A percentile compares a stretch with the other conserved stretches of the same genome.
These are phyloP conservation scores for Trametes elegans DNA, from an alignment of 768 basidiomycete genomes.

Conservation along the genomic window DNA sequence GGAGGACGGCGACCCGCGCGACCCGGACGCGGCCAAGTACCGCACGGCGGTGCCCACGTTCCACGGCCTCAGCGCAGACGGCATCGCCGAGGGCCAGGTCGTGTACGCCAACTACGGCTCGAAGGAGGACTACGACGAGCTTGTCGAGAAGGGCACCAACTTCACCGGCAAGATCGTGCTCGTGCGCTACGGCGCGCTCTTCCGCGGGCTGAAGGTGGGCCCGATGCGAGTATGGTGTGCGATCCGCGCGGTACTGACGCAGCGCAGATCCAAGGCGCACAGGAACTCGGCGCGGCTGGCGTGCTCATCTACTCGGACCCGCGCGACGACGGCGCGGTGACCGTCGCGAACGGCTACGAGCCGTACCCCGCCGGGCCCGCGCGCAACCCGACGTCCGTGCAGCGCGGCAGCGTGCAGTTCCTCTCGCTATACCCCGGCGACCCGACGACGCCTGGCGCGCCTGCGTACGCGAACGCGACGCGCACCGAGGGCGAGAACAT, in stretches of 20 bases:
- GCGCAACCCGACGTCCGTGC: slow-evolving; percentile 79
- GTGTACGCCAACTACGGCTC: slow-evolving; percentile 82
- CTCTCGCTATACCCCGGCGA: slow-evolving; percentile 59
- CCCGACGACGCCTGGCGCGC: slow-evolving; percentile 84
- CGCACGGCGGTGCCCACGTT: slow-evolving; percentile 69
- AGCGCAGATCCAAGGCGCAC: slow-evolving; percentile 69
- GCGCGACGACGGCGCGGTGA: slow-evolving; percentile 80
- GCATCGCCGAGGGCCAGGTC: slow-evolving; percentile 68
- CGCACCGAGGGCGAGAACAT: slow-evolving; percentile 60
- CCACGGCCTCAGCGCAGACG: slow-evolving; percentile 80
- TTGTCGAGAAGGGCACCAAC: slow-evolving; percentile 64
- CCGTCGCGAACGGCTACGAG: slow-evolving; percentile 70
- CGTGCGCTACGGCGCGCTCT: slow-evolving; percentile 71
- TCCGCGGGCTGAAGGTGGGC: slow-evolving; percentile 84
- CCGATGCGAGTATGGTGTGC: no score
- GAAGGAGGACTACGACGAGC: slow-evolving; percentile 68
- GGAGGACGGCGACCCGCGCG: slow-evolving; percentile 70
- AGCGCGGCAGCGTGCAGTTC: slow-evolving; percentile 82
- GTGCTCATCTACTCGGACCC: slow-evolving; percentile 84
- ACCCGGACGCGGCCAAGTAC: slow-evolving; percentile 69
- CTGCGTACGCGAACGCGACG: slow-evolving; percentile 80
- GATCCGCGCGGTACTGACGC: not conserved
- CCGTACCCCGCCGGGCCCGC: slow-evolving; percentile 87
- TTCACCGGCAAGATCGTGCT: slow-evolving; percentile 79
- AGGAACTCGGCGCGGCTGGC: slow-evolving; percentile 78